Base-by-base conservation (phyloP, 2,329 filamentous ascomycete genomes). In the Onygenales sp. region DNA sequence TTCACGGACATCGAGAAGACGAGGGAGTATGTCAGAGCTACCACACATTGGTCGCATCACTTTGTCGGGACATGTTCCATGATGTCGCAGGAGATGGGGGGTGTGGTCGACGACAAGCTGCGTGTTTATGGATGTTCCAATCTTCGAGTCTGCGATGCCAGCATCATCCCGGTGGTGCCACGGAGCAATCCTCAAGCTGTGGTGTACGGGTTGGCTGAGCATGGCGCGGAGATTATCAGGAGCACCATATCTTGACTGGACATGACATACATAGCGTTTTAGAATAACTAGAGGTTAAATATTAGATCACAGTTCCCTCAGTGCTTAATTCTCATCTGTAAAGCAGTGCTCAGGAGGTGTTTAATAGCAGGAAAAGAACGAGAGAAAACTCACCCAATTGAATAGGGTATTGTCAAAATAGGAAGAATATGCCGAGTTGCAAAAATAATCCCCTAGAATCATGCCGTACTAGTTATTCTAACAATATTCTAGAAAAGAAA, bases 111-210 rank as follows among this genome's bases (percentile, higher is more conserved):
- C 41, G 56, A 58, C 5, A 57, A 59, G 13, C 51, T 69, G 43
- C 57, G 55, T 0, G 66, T 68, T 2, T 62, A 66, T 32, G 64
- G 64, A 0, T 61, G 63, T 1, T 54, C 57, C 21, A 61, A 60
- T n/a, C 48, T 68, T 10, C 56, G 63, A 13, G 61, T 66, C 4
- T 58, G 53, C 1, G 65, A 67, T 53, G 64, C 65, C 0, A 63
- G 59, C 2, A 43, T 68, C 13, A 61, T 68, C 44, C 61, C 67
- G 0, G 63, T 64, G 33, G 60, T 67, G 41, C 58, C 64, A 9
- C 60, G 59, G n/a, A 64, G 66, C 8, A 67, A 67, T 54, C 63
- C 65, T 43, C 46, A 61, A 8, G 57, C 56, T 14, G 42, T 44
- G 42, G 42, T 44, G 9, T 44, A 44, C 14, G 42, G 42, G 9